A percentile compares a stretch with the other conserved stretches of the same genome.
phyloP scores from a whole-genome alignment of 202 grass and related monocot species.

The Sporobolus alterniflorus region DNA sequence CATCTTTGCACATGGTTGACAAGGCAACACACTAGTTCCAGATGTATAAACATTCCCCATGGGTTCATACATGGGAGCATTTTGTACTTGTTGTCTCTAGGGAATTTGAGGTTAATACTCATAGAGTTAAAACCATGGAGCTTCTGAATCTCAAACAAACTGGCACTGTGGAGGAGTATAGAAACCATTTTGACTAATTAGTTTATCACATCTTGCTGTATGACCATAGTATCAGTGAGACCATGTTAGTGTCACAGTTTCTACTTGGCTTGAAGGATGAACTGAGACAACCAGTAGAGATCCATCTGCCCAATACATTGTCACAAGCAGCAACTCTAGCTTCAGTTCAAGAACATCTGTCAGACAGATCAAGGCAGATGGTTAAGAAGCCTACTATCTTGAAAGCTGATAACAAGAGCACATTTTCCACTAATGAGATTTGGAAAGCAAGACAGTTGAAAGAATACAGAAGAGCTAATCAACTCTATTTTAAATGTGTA shows the following conservation, averaged over 20 bases:
- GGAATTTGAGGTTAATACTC: neutral
- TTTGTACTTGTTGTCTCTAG: neutral
- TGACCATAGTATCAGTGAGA: neutral
- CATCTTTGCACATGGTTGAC: neutral
- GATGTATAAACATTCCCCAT: rapidly evolving
- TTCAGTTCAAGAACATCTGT: neutral
- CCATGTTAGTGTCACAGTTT: neutral
- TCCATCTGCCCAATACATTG: neutral
- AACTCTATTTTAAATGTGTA: neutral
- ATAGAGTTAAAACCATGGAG: neutral
- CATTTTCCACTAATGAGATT: neutral
- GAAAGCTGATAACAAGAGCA: neutral
- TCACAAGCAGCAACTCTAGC: neutral
- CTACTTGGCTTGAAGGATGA: neutral
- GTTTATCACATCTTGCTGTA: neutral
- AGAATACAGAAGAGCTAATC: neutral
- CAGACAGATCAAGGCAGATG: neutral
- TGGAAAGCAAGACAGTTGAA: neutral
- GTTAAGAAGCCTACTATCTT: rapidly evolving
- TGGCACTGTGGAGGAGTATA: neutral
- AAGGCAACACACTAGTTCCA: neutral
- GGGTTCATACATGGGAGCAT: no score
- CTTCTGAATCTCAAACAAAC: neutral
- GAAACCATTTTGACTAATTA: rapidly evolving
- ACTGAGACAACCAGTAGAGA: neutral